Base-by-base conservation (phyloP, 2,329 filamentous ascomycete genomes). In the Biscogniauxia marginata region DNA sequence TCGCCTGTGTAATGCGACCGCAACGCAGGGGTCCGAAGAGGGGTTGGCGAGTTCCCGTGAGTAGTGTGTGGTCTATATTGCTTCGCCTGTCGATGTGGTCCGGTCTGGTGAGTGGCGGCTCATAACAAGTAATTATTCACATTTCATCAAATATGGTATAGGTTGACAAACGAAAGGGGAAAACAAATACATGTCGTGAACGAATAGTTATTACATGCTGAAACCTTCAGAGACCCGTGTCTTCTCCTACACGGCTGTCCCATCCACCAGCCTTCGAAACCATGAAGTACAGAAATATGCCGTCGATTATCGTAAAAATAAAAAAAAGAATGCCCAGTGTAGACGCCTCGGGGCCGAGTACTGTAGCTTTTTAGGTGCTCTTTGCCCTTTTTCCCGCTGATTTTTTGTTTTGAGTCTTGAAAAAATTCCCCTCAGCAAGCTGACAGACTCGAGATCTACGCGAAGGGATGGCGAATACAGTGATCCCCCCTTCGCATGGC, bases 151-250 rank as follows among this genome's bases (percentile, higher is more conserved):
- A 59, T 65, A 62, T 54, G 54, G 59, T 65, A 57, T 59, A 50
- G 46, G 62, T 63, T 55, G 60, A 66, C 63, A 66, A 69, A 66
- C 53, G 65, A 69, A 68, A 67, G 63, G 65, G 61, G 61, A 64
- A 64, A 63, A 66, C 71, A 67, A 70, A 64, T 73, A 73, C 70
- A 71, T 52, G 65, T 68, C 66, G 67, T 68, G 71, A 71, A 71
- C 71, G 71, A 71, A 70, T 68, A 74, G 72, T 72, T 79, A 79
- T 77, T 79, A 79, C 76, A 79, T 77, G 73, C 73, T 74, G 68
- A 76, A 74, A 69, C 70, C 65, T 65, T 67, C 62, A 60, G 55
- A 63, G 64, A 66, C 65, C 64, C 65, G 66, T 69, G 63, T 61
- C 60, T 58, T 62, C 64, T 65, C 62, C 55, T 47, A 52, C 46